Evolutionary conservation across 768 basidiomycete species (phyloP).

Genomic region (Auricularia cornea): DNA sequence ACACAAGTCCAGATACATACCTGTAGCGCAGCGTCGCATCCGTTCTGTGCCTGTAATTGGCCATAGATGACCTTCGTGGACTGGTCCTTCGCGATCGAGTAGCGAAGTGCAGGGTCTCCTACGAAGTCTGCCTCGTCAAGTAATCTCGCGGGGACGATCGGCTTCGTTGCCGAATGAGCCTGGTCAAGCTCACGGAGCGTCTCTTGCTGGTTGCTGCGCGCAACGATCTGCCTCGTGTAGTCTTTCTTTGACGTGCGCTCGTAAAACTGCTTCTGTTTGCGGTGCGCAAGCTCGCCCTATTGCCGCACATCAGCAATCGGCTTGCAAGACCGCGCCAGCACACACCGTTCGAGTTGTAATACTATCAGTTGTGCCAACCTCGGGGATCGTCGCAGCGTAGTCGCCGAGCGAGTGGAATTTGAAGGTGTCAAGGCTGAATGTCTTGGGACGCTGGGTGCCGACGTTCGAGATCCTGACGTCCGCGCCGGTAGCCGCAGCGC

Average conservation of each 20-base stretch:
- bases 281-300: slow-evolving; percentile 5
- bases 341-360: slow-evolving; percentile 30
- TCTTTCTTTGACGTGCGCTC: neutral
- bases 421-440: slow-evolving; percentile 22
- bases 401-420: slow-evolving; percentile 30
- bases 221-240: neutral
- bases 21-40: neutral
- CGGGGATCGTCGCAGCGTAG: slow-evolving; percentile 17
- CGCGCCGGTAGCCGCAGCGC: neutral
- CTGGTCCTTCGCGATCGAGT: neutral
- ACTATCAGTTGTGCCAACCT: slow-evolving; percentile 27
- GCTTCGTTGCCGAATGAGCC: neutral
- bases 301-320: neutral
- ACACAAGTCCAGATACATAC: neutral
- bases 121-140: neutral
- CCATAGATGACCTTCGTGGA: neutral
- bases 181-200: neutral
- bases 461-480: slow-evolving; percentile 6
- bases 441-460: slow-evolving; percentile 10
- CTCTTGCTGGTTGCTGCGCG: neutral
- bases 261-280: neutral
- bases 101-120: neutral
- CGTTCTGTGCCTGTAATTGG: neutral
- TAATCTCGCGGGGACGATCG: neutral
- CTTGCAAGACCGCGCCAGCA: neutral